Conservation (phyloP, 2,329 filamentous ascomycete species). For the Emericellopsis cladophorae region DNA sequence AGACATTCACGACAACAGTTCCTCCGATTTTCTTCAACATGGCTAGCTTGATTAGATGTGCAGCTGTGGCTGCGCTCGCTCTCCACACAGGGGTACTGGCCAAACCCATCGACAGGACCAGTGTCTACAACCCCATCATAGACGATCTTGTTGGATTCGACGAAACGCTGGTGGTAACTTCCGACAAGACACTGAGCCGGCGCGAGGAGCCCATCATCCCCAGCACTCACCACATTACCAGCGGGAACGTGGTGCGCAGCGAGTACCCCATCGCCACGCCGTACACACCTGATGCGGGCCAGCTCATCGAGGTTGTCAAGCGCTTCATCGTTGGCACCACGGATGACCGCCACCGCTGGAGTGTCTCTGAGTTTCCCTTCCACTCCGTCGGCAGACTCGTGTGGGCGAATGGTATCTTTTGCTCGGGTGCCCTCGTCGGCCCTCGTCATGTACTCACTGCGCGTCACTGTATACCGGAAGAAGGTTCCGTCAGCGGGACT, state of each 20-base stretch:
- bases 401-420: slow-evolving; percentile 9
- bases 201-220: background rate
- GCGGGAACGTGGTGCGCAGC: no score
- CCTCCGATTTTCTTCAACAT: background rate
- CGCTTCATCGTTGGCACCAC: slow-evolving; percentile 9
- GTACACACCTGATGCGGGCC: background rate
- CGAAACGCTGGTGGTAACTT: no score
- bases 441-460: slow-evolving; percentile 15
- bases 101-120: background rate
- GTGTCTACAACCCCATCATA: background rate
- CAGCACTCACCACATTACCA: background rate
- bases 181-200: no score
- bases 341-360: slow-evolving; percentile 10
- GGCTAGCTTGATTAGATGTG: background rate
- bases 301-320: slow-evolving; percentile 1
- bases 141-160: slow-evolving; percentile 1
- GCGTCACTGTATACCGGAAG: slow-evolving; percentile 9
- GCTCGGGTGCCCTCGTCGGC: slow-evolving; percentile 14
- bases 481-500: slow-evolving; percentile 4
- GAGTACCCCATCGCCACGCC: no score
- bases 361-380: slow-evolving; percentile 8
- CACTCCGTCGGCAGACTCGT: slow-evolving; percentile 9
- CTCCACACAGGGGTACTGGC: background rate
- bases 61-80: background rate
- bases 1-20: background rate